phyloP scores from a whole-genome alignment of 805 yeast species.

The Wickerhamomyces xylosicus region DNA sequence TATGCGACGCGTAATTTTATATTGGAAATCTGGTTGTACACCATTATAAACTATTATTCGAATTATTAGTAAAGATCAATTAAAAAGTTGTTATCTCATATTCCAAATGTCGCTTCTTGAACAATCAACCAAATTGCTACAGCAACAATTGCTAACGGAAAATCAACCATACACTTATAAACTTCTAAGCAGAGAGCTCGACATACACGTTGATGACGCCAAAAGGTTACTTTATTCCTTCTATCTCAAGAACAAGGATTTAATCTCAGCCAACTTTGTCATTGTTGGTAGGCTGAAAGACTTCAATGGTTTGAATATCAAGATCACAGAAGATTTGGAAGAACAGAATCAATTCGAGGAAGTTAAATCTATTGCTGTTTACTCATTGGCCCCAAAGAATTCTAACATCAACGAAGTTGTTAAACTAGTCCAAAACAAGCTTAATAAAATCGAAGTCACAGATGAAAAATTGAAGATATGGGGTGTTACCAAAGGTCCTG shows the following conservation, averaged over 20 bases:
- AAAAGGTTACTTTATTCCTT: constrained; percentile 29
- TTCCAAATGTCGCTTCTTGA: too few species aligned
- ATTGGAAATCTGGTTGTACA: too few species aligned
- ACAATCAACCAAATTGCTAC: constrained; percentile 2
- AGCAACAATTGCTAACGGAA: constrained; percentile 5
- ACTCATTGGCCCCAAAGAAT: constrained; percentile 22
- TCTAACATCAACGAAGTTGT: constrained; percentile 12
- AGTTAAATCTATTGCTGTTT: constrained; percentile 28
- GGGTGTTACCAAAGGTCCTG: constrained; percentile 19
- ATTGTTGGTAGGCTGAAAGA: constrained; percentile 26
- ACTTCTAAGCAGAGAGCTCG: constrained; percentile 28
- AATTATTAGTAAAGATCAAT: too few species aligned
- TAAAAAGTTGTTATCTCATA: too few species aligned
- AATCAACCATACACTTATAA: constrained; percentile 28
- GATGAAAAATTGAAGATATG: constrained; percentile 11
- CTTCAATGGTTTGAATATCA: constrained; percentile 6
- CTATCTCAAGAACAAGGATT: constrained; percentile 25
- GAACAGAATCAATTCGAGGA: constrained; percentile 21
- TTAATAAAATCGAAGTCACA: constrained; percentile 5
- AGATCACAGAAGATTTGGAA: constrained; percentile 18
- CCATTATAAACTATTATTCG: too few species aligned
- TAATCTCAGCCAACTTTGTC: constrained; percentile 30
- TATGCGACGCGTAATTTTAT: not conserved
- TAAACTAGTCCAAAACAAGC: constrained; percentile 4
- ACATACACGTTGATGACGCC: constrained; percentile 28